Base-by-base conservation (phyloP, 2,329 filamentous ascomycete genomes). In the Laburnicola sp. region DNA sequence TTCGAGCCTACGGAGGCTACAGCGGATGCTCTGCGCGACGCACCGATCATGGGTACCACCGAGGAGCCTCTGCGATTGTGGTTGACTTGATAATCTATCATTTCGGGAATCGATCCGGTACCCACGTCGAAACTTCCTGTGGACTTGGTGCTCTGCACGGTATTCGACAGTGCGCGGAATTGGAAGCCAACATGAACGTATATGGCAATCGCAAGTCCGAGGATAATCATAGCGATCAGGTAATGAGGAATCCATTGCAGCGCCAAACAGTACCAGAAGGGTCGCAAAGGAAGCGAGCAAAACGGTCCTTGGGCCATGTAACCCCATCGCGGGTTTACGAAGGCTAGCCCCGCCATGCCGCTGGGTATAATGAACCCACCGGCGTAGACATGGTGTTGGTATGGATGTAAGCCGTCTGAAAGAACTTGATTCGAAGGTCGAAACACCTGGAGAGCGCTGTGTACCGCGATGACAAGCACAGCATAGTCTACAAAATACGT, bases 231-330 rank as follows among this genome's bases (percentile, higher is more conserved):
- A 57, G 88, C 83, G 45, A 91, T 85, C 31, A 88, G 58, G 57
- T 91, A 91, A 43, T 88, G 80, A 31, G 88, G 89, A 6, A 88
- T 79, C 88, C 89, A 93, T 50, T 82, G 82, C 2, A 92, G 75
- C 0, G 81, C 84, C 11, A 86, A 74, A 37, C 85, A 79, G 56
- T 86, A 86, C 89, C 88, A 92, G 53, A 80, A 79, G 0, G 86
- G 85, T 3, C 81, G 77, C 11, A 82, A 75, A 0, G 88, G 86
- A 2, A 92, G 76, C 55, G 86, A 86, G 69, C 89, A 93, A 60
- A 85, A 87, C 21, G 84, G 81, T 1, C 85, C 86, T 42, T 83
- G 80, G 22, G 85, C 82, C 38, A 81, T 74, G 63, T 87, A 91
- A 2, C 78, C 83, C 1, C 70, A 64, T 2, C 70, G 68, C 4